phyloP scores from a whole-genome alignment of 495 filamentous ascomycete species.

The Collariella sp. region DNA sequence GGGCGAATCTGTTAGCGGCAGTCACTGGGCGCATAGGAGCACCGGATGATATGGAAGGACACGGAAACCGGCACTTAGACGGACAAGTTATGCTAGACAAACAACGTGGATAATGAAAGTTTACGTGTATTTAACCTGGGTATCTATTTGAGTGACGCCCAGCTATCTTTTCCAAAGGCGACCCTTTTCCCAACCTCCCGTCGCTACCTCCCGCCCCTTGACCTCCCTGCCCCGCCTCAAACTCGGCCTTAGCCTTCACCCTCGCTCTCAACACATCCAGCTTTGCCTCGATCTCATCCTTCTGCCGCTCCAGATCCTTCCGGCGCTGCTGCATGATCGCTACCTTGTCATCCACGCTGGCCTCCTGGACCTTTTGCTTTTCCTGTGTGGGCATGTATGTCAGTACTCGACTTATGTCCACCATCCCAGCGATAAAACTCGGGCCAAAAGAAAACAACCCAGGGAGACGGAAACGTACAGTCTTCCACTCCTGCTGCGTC shows the following conservation, averaged over 20 bases:
- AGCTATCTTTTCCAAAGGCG: too few species aligned
- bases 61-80: constrained; percentile 1
- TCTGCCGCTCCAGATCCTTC: constrained; percentile 25
- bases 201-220: too few species aligned
- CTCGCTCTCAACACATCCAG: constrained; percentile 27
- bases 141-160: too few species aligned
- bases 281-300: constrained; percentile 31
- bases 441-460: too few species aligned
- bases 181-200: too few species aligned
- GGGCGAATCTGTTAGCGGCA: too few species aligned
- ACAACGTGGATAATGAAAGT: background rate
- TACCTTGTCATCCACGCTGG: constrained; percentile 29
- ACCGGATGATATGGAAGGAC: background rate
- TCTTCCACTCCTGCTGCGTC: constrained; percentile 36
- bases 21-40: background rate
- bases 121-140: background rate
- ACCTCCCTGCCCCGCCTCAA: background rate
- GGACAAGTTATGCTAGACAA: background rate
- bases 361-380: constrained; percentile 25
- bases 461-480: too few species aligned
- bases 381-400: constrained; percentile 16
- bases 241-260: constrained; percentile 9
- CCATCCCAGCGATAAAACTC: too few species aligned
- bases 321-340: constrained; percentile 29
- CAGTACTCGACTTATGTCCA: constrained; percentile 1